Percentiles rank a stretch among this genome's conserved stretches.
Conservation (phyloP, 371 early-diverging fungal species). For the Nematocida displodere region DNA sequence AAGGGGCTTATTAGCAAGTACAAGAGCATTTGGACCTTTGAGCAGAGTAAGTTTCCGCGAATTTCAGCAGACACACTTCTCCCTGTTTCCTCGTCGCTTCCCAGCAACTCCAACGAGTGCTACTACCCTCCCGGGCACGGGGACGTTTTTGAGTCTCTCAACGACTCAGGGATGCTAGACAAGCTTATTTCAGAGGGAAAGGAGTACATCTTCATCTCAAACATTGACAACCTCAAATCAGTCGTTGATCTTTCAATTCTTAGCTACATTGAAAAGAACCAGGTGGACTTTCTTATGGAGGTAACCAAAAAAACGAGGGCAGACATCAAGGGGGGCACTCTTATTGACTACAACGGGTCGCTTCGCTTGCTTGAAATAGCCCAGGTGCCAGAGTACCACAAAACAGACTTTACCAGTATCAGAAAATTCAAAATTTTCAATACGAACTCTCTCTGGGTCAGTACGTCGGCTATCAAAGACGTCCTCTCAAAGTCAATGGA, state of each 20-base stretch:
- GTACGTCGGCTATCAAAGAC: conserved; percentile 84
- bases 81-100: conserved; percentile 67
- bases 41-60: conserved; percentile 89
- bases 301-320: conserved; percentile 98
- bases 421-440: conserved; percentile 99
- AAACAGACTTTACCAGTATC: conserved; percentile 89
- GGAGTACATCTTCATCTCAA: conserved; percentile 94
- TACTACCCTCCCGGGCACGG: conserved; percentile 99
- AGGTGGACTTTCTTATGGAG: conserved; percentile 94
- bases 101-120: conserved; percentile 10
- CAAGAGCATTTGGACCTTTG: conserved; percentile 83
- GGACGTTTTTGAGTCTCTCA: conserved; percentile 85
- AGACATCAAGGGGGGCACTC: conserved; percentile 98
- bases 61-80: conserved; percentile 82
- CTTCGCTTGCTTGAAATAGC: conserved; percentile 94
- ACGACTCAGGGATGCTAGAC: conserved; percentile 86
- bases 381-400: conserved; percentile 89
- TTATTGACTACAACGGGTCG: conserved; percentile 87
- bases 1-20: conserved; percentile 89
- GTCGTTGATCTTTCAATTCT: conserved; percentile 87
- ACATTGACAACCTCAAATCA: conserved; percentile 97
- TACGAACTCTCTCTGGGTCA: conserved; percentile 97
- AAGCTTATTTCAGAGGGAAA: conserved; percentile 86
- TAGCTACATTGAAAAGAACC: conserved; percentile 77
- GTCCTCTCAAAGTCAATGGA: conserved; percentile 75